Conservation (phyloP, 2,329 filamentous ascomycete genomes). For the Colletotrichum sojae region DNA sequence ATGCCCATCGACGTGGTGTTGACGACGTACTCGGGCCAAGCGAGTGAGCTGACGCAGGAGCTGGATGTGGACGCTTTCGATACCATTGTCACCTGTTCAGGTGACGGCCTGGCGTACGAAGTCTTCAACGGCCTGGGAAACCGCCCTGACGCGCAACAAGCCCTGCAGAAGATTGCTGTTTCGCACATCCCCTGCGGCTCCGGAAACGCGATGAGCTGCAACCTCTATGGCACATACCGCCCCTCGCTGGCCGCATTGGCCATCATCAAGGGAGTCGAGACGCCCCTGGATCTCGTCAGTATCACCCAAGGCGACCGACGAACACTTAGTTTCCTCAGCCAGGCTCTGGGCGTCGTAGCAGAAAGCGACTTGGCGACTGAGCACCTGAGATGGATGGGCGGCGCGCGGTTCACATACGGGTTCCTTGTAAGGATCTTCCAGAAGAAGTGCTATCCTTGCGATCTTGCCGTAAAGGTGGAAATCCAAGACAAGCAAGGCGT, state of each 20-base stretch:
- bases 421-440: slow-evolving; percentile 82
- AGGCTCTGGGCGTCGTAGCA: slow-evolving; percentile 90
- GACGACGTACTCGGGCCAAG: slow-evolving; percentile 83
- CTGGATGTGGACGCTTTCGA: slow-evolving; percentile 87
- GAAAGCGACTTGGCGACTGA: slow-evolving; percentile 93
- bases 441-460: slow-evolving; percentile 88
- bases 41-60: slow-evolving; percentile 79
- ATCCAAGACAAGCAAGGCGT: slow-evolving; percentile 82
- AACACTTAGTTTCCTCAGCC: slow-evolving; percentile 89
- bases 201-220: slow-evolving; percentile 94
- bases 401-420: slow-evolving; percentile 86
- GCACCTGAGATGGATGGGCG: slow-evolving; percentile 93
- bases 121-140: slow-evolving; percentile 93
- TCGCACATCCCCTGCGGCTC: slow-evolving; percentile 92
- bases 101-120: slow-evolving; percentile 92
- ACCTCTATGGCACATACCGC: slow-evolving; percentile 85
- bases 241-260: slow-evolving; percentile 83
- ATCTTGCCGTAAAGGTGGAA: slow-evolving; percentile 87
- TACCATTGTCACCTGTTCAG: slow-evolving; percentile 89
- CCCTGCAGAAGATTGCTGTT: slow-evolving; percentile 83
- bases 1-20: slow-evolving; percentile 82
- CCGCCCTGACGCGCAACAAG: slow-evolving; percentile 80
- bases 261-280: slow-evolving; percentile 89
- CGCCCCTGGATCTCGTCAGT: slow-evolving; percentile 86
- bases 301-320: slow-evolving; percentile 85